Evolutionary conservation across 2,329 filamentous ascomycete species (phyloP), one percentile per base, ranked within the genome.

Genomic region (Dactylellina drechsleri): DNA sequence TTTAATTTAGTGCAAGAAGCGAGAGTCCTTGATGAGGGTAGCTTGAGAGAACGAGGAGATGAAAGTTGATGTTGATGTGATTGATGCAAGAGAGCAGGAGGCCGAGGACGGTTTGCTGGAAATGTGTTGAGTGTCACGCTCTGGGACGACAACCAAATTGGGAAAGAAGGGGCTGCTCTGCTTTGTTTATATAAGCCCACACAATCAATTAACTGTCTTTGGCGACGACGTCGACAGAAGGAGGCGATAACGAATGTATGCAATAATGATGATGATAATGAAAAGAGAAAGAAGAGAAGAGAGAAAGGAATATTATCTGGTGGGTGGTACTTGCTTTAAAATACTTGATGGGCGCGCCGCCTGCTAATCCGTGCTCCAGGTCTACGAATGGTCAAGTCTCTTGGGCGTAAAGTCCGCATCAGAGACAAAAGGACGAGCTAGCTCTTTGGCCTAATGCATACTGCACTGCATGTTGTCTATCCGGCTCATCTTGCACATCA

Each of bases 401-500:
- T 49, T 47, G 13, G 47, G 40, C 49, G 41, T 43, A 70, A 59
- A 57, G 31, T 52, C 47, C 47, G 47, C 47, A 40, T 41, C n/a
- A n/a, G 53, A 58, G 40, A 45, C 36, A 20, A 58, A 28, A 23
- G 54, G 43, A 45, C n/a, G 18, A 58, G 20, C 54, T 16, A 18
- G 15, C 16, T 5, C 6, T 43, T 20, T 31, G 15, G 6, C 12
- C 5, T n/a, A 20, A 43, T 58, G 36, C 54, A 45, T 18, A 10
- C 49, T 61, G 49, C 28, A 28, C 18, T 49, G 64, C 54, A 20
- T 59, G 54, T 45, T 45, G 47, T 15, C 40, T 50, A 2, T 49
- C 61, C 66, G 66, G 66, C 50, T 70, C 40, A 36, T 70, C 66
- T 70, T 70, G 66, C 66, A 57, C 66, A 62, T 70, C 40, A 59